Conservation (phyloP, 176 grass and related monocot species). For the Zea luxurians region DNA sequence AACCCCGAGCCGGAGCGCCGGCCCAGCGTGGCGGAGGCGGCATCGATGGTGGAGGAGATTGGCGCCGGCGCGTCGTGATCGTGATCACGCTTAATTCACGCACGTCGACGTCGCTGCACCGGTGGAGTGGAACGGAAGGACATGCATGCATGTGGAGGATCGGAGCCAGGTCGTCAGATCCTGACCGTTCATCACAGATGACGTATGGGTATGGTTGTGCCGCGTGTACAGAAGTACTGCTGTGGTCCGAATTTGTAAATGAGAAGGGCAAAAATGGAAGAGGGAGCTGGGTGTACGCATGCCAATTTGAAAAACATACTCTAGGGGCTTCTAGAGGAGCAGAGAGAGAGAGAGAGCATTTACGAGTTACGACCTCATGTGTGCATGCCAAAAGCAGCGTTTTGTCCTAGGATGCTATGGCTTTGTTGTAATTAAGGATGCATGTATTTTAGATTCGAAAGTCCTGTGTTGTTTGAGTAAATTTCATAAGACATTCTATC, state of each 20-base stretch:
- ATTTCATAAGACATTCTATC: neutral
- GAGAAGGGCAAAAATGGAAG: neutral
- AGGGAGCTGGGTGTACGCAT: neutral
- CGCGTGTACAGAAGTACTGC: neutral
- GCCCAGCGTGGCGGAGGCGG: constrained; percentile 44
- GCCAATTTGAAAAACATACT: neutral
- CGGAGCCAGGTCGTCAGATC: constrained; percentile 12
- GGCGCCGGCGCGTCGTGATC: constrained; percentile 1
- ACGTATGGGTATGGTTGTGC: neutral
- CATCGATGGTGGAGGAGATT: constrained; percentile 60
- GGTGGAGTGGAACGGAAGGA: neutral
- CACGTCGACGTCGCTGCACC: neutral
- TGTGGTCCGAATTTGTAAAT: neutral
- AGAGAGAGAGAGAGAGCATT: neutral
- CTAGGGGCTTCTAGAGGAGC: neutral
- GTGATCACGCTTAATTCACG: neutral
- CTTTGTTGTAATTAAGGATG: neutral
- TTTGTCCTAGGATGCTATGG: neutral
- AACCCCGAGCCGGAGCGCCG: constrained; percentile 45
- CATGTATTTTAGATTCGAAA: neutral
- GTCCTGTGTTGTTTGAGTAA: neutral
- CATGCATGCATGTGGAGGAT: constrained; percentile 14
- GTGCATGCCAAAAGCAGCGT: neutral
- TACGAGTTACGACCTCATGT: neutral
- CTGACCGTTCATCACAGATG: constrained; percentile 16